Base-by-base conservation (phyloP, 2,329 filamentous ascomycete genomes). In the Penicillium polonicum region DNA sequence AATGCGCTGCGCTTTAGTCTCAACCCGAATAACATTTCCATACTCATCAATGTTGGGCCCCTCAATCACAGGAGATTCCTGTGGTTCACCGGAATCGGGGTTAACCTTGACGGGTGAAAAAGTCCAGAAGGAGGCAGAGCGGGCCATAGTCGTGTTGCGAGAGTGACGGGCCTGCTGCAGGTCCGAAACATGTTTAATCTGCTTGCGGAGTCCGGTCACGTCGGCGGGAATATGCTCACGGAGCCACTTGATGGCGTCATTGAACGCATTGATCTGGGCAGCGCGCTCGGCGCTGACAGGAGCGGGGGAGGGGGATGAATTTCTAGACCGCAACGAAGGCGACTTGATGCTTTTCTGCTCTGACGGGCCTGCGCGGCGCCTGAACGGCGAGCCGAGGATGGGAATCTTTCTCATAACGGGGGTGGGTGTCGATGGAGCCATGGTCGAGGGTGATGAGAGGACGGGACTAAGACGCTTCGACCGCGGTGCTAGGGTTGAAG, bases 101-200 rank as follows among this genome's bases (percentile, higher is more conserved):
- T 62, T 57, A 2, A 55, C 31, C 44, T 68, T 61, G 7, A 70
- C 51, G 3, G 70, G 69, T 21, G 64, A 69, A 42, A 78, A 77
- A 21, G 67, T 76, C 75, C 76, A 78, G 55, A 76, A 77, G 0
- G 75, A 77, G 2, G 65, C 65, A 6, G 70, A 67, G 2, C 72
- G 73, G 6, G 64, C 63, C 50, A 70, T 64, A 49, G 8, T 33
- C 3, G 29, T n/a, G 5, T 65, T 70, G 3, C 67, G 67, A 31
- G 60, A 51, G 55, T 66, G 52, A 29, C 66, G 67, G 43, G 66
- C 36, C 21, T 64, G 57, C 56, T 73, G 72, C 2, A 70, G 25
- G 9, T 66, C 57, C 2, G 49, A 52, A n/a, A 70, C 59, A 2
- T 68, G 60, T 3, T 65, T 62, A 4, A 75, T 63, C 2, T 72